A percentile compares a stretch with the other conserved stretches of the same genome.
phyloP scores from a whole-genome alignment of 768 basidiomycete genomes.

The Exsudoporus frostii region DNA sequence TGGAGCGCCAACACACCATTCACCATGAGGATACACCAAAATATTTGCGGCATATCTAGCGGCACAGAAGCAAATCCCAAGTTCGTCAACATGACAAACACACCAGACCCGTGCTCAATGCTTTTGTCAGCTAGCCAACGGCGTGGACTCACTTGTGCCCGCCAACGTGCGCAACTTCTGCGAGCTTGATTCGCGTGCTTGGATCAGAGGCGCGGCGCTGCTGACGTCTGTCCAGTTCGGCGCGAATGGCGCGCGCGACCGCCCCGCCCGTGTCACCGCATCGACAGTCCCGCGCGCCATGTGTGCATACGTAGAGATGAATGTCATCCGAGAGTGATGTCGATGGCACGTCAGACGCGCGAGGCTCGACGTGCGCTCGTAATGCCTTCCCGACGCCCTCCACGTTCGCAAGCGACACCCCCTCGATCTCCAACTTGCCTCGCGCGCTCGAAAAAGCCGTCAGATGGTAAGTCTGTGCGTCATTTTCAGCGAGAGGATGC shows the following conservation, averaged over 20 bases:
- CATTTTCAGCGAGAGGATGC: slow-evolving; percentile 2
- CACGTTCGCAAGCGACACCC: slow-evolving; percentile 47
- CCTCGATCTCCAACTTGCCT: slow-evolving; percentile 49
- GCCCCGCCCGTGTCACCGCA: slow-evolving; percentile 65
- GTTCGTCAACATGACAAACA: background rate
- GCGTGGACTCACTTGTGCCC: slow-evolving; percentile 66
- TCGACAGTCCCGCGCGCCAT: slow-evolving; percentile 74
- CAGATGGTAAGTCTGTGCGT: slow-evolving; percentile 32
- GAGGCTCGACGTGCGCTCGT: slow-evolving; percentile 30
- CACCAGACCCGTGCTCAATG: background rate
- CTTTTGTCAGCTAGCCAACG: background rate
- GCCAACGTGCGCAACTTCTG: slow-evolving; percentile 76
- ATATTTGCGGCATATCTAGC: slow-evolving; percentile 66
- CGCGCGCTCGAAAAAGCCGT: slow-evolving; percentile 51
- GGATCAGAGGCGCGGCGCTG: slow-evolving; percentile 24
- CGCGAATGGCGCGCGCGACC: slow-evolving; percentile 51
- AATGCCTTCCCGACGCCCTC: slow-evolving; percentile 41
- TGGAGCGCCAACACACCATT: slow-evolving; percentile 49
- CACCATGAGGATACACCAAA: slow-evolving; percentile 65
- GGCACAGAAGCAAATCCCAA: background rate
- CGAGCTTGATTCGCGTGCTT: slow-evolving; percentile 43
- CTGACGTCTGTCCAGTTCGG: slow-evolving; percentile 46
- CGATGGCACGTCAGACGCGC: slow-evolving; percentile 17
- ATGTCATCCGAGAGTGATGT: slow-evolving; percentile 22
- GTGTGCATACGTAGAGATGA: slow-evolving; percentile 73